Evolutionary conservation across 345 rosid species (phyloP).

Genomic region (Psidium guajava): DNA sequence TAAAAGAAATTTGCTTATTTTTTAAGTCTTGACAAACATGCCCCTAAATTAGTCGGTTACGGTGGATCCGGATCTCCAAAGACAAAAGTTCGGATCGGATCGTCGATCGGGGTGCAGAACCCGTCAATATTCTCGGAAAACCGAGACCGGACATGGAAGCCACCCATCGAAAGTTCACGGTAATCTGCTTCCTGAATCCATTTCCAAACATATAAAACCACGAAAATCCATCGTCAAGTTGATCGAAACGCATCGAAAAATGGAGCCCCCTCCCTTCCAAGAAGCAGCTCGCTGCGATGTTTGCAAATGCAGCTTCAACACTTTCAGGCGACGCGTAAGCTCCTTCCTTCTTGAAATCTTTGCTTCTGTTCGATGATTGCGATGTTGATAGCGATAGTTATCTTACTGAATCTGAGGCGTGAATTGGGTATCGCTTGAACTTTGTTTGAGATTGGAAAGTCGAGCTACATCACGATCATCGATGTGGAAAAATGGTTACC

Average conservation of each 20-base stretch:
- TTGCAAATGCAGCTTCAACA: constrained; percentile 69
- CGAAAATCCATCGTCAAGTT: background rate
- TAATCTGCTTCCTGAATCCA: background rate
- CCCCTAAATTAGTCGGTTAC: too few relatives aligned
- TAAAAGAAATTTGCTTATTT: background rate
- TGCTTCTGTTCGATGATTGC: background rate
- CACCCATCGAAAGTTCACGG: background rate
- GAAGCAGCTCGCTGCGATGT: constrained; percentile 65
- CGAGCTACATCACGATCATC: background rate
- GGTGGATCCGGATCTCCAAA: too few relatives aligned
- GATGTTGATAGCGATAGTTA: background rate
- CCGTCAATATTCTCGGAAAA: background rate
- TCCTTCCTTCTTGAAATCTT: background rate
- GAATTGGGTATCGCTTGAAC: background rate
- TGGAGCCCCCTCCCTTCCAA: constrained; percentile 65
- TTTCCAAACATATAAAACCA: background rate
- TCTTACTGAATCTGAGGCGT: background rate
- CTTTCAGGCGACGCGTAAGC: constrained; percentile 61
- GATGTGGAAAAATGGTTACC: background rate
- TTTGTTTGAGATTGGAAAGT: background rate
- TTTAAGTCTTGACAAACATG: too few relatives aligned
- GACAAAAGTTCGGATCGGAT: background rate
- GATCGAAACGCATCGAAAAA: background rate
- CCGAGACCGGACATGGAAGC: background rate
- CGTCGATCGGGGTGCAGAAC: background rate